Evolutionary conservation across 2,329 filamentous ascomycete genomes (phyloP), one percentile per base, ranked within the genome.

Genomic region (Didymosphaeria variabile): DNA sequence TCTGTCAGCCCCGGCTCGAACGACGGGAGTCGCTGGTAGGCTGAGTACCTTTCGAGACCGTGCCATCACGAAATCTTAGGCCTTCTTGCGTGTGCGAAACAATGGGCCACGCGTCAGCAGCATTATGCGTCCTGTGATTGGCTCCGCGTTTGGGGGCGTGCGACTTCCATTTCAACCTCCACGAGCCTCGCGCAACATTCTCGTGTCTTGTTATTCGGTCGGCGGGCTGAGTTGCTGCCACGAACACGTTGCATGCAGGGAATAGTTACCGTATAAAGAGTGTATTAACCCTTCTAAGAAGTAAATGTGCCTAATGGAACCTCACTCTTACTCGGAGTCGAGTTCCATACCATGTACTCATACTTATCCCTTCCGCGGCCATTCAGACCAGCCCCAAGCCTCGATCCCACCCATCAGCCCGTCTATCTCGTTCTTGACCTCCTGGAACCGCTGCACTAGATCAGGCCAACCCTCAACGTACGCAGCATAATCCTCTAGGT

Each of bases 1-100:
- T 13, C 40, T 15, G 31, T 46, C 53, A 32, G 40, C 42, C 17
- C 42, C 29, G 53, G 19, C 40, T 55, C 53, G 40, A 34, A 55
- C 21, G 53, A 55, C 53, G 38, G 52, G 26, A 55, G 38, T 26
- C 26, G 44, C 21, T 54, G 36, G 52, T 46, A 46, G 36, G 29
- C 40, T 21, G 26, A 29, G 21, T 15, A 32, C n/a, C 40, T 23
- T 17, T 10, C 10, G 21, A n/a, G 51, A 13, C 32, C 38, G 51
- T 34, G 36, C 42, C 3, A 46, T 36, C 29, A 36, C 53, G 40
- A 15, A 17, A 45, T 36, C 47, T 23, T 55, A 46, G 53, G 53
- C 19, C 19, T 5, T 17, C n/a, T 55, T 55, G 53, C 53, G 53
- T 38, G 12, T 46, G 42, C 29, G 52, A 44, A 34, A 45, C 29